Evolutionary conservation across 2,329 filamentous ascomycete species (phyloP), one percentile per base, ranked within the genome.

Genomic region (Fusarium metavorans): DNA sequence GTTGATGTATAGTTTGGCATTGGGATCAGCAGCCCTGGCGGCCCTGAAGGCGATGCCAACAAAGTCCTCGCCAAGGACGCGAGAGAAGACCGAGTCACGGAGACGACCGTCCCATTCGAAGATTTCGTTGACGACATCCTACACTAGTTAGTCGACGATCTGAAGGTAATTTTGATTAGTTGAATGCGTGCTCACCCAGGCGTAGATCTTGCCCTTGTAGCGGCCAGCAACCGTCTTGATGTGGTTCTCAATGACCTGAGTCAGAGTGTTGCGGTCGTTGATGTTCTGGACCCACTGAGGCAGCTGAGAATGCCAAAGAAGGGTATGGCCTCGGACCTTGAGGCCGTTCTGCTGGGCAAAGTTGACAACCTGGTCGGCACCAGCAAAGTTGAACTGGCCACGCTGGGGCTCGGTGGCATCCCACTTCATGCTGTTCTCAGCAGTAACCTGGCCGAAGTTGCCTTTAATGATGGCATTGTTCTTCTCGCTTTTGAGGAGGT

Each of bases 371-470:
- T 87, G 86, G 80, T 93, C 91, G 14, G 89, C 87, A n/a, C 81
- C 82, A 89, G 79, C 80, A 76, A 91, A 92, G 72, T 83, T 90
- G 86, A 91, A 93, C 69, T 85, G 83, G 20, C 10, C 66, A n/a
- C 43, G 32, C 80, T 92, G 84, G 20, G 85, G 85, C 14, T 48
- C 43, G 1, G 43, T 48, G 37, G 87, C 83, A 75, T 92, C 89
- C 91, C 91, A 93, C 83, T 93, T 93, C 88, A 92, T 92, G 79
- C 86, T 89, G 85, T 94, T 93, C 84, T 93, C 92, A 2, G 89
- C 87, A 0, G 91, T 92, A 25, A 93, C 84, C 80, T 90, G 88
- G 23, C 91, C 91, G 71, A 93, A 93, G 18, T 92, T 84, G 71
- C 87, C 86, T 80, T 93, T 89, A 77, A 92, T 86, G 13, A 78